A percentile compares a stretch with the other conserved stretches of the same genome.
Conservation (phyloP, 2,329 filamentous ascomycete genomes). For the Cercospora citrullina region DNA sequence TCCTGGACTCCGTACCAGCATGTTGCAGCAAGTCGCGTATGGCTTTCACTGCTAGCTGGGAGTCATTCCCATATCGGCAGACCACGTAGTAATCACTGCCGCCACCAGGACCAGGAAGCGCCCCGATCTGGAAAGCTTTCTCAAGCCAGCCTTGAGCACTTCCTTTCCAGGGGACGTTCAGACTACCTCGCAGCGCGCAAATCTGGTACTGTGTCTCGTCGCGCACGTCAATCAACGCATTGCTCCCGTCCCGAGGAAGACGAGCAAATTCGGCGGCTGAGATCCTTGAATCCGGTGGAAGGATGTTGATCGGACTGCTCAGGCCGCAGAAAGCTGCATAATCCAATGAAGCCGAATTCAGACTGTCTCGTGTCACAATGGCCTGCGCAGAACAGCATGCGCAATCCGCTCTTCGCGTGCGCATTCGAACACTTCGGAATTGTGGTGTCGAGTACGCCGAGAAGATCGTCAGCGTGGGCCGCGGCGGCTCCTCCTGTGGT, state of each 20-base stretch:
- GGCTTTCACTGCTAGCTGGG: slow-evolving; percentile 66
- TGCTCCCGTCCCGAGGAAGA: slow-evolving; percentile 38
- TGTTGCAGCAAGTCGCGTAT: slow-evolving; percentile 56
- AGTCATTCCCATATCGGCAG: slow-evolving; percentile 76
- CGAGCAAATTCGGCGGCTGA: slow-evolving; percentile 61
- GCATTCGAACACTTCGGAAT: slow-evolving; percentile 76
- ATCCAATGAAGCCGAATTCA: slow-evolving; percentile 58
- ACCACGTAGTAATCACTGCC: slow-evolving; percentile 57
- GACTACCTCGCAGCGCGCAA: slow-evolving; percentile 70
- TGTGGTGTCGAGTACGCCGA: slow-evolving; percentile 54
- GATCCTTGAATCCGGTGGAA: slow-evolving; percentile 67
- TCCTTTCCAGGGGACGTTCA: slow-evolving; percentile 71
- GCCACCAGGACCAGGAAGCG: slow-evolving; percentile 38
- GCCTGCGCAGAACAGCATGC: slow-evolving; percentile 70
- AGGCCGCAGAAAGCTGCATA: slow-evolving; percentile 86
- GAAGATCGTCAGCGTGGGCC: slow-evolving; percentile 54
- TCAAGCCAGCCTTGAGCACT: slow-evolving; percentile 42
- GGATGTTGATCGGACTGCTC: slow-evolving; percentile 53
- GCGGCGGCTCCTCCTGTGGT: slow-evolving; percentile 28
- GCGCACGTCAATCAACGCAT: slow-evolving; percentile 76
- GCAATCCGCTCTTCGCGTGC: slow-evolving; percentile 68
- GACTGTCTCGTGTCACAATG: slow-evolving; percentile 61
- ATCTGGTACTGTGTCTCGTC: slow-evolving; percentile 84
- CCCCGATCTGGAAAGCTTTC: slow-evolving; percentile 29
- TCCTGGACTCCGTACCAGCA: slow-evolving; percentile 44